Evolutionary conservation across 768 basidiomycete species (phyloP).

Genomic region (Trametes cubensis): DNA sequence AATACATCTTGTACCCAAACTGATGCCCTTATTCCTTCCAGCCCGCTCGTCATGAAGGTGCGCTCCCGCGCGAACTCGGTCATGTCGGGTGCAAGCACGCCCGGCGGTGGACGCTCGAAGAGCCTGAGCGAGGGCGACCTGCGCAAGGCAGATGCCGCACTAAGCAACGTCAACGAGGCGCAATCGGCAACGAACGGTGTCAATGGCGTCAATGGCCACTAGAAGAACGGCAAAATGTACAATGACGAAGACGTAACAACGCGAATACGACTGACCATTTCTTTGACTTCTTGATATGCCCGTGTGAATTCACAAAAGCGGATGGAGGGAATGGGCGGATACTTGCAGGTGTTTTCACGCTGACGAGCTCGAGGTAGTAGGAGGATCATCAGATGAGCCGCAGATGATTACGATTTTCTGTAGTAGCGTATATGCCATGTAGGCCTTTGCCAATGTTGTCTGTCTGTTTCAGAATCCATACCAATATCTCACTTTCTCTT

Average conservation of each 20-base stretch:
- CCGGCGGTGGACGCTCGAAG: conserved; percentile 78
- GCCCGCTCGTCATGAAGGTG: conserved; percentile 89
- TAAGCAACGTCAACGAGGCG: conserved; percentile 57
- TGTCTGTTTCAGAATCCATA: no score
- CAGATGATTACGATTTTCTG: neutral
- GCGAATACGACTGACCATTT: neutral
- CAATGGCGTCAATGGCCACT: conserved; percentile 21
- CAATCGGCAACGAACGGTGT: conserved; percentile 28
- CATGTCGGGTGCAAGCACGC: conserved; percentile 76
- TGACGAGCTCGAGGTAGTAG: no score
- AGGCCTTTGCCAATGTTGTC: no score
- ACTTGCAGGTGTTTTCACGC: no score
- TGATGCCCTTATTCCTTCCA: conserved; percentile 32
- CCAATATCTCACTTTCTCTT: neutral
- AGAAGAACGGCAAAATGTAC: neutral
- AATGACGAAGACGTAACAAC: neutral
- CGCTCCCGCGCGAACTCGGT: conserved; percentile 82
- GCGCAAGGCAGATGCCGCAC: conserved; percentile 82
- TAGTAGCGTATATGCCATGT: no score
- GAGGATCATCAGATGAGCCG: neutral
- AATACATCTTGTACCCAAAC: conserved; percentile 15
- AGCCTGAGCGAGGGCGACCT: conserved; percentile 89
- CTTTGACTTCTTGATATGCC: neutral
- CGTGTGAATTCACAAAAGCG: neutral
- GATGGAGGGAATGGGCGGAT: no score